Evolutionary conservation across 495 filamentous ascomycete genomes (phyloP), one percentile per base, ranked within the genome.

Genomic region (Penicillium crystallinum): DNA sequence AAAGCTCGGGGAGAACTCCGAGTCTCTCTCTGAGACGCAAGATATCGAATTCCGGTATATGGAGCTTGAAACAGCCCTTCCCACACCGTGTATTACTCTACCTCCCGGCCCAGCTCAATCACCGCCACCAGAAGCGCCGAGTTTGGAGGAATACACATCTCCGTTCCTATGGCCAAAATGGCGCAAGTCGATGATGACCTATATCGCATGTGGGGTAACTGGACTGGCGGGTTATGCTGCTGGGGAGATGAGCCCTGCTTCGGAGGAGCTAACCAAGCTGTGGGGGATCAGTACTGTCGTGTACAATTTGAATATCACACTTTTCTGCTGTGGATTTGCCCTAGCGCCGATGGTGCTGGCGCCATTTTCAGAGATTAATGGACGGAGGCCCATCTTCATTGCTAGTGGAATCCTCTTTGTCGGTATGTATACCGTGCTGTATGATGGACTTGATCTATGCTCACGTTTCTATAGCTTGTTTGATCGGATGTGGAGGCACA

Each of bases 261-360:
- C 83, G 1, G 58, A 65, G 1, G 77, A 89, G 42, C 78, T 96
- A 70, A 76, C 71, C 9, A 68, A 67, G 2, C 74, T 87, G 51
- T 86, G 85, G 74, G 65, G 76, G 18, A 77, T 90, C 9, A 81
- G 83, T 37, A 66, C 72, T 17, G 77, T 87, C 10, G 83, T 86
- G 18, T 80, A 86, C 29, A 72, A 88, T 14, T 72, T 86, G n/a
- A 89, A 89, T 11, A 87, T 96, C 40, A 93, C 90, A 0, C 77
- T 82, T 3, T 97, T 95, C 67, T 91, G 88, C 33, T 59, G 78
- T 25, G 92, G 92, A 8, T 97, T 97, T 61, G 89, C 77, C 0
- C 61, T 90, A 37, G 89, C 91, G 0, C 92, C 92, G 0, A 96
- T 97, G 90, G 73, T 91, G 9, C 77, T 97, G 0, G 92, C 91